A percentile compares a stretch with the other conserved stretches of the same genome.
Evolutionary conservation across 2,329 filamentous ascomycete genomes (phyloP).

Genomic region (Allantophomopsis cytisporea): DNA sequence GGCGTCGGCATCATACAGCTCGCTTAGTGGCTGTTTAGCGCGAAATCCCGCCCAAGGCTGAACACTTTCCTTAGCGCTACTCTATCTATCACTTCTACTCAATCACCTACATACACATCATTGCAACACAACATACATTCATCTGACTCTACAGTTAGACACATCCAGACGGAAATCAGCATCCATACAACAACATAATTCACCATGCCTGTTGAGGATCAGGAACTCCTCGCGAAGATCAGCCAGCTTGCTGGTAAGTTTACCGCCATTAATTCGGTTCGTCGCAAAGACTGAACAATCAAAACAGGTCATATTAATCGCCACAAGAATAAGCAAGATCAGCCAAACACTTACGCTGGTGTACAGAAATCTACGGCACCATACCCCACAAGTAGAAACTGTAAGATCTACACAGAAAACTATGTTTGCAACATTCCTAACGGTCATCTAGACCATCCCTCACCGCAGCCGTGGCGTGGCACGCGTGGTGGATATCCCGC

Average conservation of each 20-base stretch:
- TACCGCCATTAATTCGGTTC: neutral
- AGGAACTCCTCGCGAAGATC: constrained; percentile 39
- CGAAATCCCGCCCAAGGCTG: too few species aligned
- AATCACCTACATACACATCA: too few species aligned
- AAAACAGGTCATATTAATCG: constrained; percentile 64
- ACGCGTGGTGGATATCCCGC: constrained; percentile 11
- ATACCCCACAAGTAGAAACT: constrained; percentile 19
- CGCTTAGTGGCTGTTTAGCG: too few species aligned
- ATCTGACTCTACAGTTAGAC: too few species aligned
- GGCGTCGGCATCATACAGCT: too few species aligned
- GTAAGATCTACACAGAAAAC: constrained; percentile 8
- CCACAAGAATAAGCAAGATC: constrained; percentile 50
- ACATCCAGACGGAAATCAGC: too few species aligned
- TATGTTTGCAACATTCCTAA: too few species aligned
- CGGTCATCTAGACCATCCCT: constrained; percentile 2
- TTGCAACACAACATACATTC: too few species aligned
- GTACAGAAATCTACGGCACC: constrained; percentile 11
- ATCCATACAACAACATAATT: too few species aligned
- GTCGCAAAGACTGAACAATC: constrained; percentile 22
- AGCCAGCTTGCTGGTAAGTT: constrained; percentile 39
- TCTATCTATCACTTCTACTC: too few species aligned
- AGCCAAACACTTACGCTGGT: constrained; percentile 17
- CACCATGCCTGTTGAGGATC: constrained; percentile 34
- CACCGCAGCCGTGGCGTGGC: constrained; percentile 12
- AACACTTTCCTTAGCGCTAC: too few species aligned